Evolutionary conservation across 106 monocot species (phyloP), one percentile per base, ranked within the genome.

Genomic region (Dioscorea alata): DNA sequence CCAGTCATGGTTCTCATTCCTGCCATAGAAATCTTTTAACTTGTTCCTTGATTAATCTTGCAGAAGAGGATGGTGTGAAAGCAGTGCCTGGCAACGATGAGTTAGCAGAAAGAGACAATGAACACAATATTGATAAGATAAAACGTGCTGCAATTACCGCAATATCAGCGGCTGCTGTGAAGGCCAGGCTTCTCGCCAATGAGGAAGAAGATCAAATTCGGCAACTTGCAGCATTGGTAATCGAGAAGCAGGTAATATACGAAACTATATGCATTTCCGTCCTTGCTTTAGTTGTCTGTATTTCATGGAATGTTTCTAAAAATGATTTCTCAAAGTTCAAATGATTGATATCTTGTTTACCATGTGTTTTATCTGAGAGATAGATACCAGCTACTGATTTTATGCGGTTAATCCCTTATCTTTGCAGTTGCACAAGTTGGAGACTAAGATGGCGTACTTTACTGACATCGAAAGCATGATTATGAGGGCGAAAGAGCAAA

Each of bases 81-180:
- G 67, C 42, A 23, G 72, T 56, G 21, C 23, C 63, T 5, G 50
- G 33, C 21, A 59, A 67, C 24, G 78, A 71, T 54, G 56, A 62
- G 19, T 50, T 67, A 32, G 62, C 54, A 21, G 63, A 19, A 68
- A 48, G 67, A 25, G 57, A 77, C 48, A 76, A 68, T 71, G 65
- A 85, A 48, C 33, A 61, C 61, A 70, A 66, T 33, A 69, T 92
- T 61, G 71, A 66, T 57, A 89, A 65, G 63, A 67, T 92, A 70
- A 99, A 79, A 67, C 80, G 89, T 50, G 97, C 92, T 71, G 89
- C 92, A 65, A 68, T 79, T n/a, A 85, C 92, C 73, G 86, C 85
- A 67, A 75, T 99, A 63, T 84, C 97, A 60, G 89, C 92, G 34
- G 89, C 92, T 83, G 74, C 84, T 16, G 97, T 92, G 56, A 99